These are phyloP conservation scores for Volvox africanus DNA, from an alignment of 139 green algal species.

Conservation along the genomic window DNA sequence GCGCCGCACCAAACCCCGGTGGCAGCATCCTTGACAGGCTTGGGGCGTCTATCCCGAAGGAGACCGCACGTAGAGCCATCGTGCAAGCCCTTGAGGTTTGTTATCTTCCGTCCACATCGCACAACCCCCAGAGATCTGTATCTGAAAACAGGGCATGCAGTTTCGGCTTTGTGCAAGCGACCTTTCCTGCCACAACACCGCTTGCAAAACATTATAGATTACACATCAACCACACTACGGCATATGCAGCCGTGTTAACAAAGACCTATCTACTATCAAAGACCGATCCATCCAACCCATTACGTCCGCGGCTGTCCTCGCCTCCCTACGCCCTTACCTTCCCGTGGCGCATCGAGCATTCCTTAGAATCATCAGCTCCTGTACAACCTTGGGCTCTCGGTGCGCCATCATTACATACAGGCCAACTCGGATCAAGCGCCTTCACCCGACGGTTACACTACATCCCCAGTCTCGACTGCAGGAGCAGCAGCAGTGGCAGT, in stretches of 20 bases:
- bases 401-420: background rate
- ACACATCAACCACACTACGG: background rate
- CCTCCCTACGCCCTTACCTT: no score
- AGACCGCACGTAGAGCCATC: background rate
- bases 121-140: no score
- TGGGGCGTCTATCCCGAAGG: background rate
- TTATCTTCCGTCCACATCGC: no score
- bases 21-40: conserved; percentile 24
- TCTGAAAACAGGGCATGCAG: background rate
- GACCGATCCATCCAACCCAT: no score
- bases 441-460: background rate
- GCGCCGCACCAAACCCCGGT: background rate
- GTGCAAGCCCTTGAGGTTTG: background rate
- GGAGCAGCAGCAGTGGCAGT: background rate
- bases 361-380: background rate
- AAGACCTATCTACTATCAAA: no score
- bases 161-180: background rate
- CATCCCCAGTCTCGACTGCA: background rate
- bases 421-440: background rate
- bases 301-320: no score
- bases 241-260: background rate
- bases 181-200: background rate
- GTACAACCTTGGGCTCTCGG: no score
- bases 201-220: background rate
- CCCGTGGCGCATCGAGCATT: background rate